These are phyloP conservation scores for Fomitopsis schrenkii DNA, from an alignment of 1,284 basidiomycete species.

Conservation along the genomic window DNA sequence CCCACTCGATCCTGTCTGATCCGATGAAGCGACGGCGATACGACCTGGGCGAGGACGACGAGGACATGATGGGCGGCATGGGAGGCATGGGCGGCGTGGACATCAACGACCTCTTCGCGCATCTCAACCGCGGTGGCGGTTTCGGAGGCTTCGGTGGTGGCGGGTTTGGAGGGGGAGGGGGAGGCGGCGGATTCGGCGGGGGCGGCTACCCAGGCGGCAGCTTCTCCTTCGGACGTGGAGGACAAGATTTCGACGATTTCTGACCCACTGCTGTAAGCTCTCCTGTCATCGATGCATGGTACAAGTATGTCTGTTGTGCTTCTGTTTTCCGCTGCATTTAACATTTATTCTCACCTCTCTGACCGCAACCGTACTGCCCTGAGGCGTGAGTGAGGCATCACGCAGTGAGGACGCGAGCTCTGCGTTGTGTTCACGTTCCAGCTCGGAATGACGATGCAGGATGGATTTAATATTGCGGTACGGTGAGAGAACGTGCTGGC, in stretches of 20 bases:
- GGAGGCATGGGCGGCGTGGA: slow-evolving; percentile 34
- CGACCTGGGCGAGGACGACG: slow-evolving; percentile 75
- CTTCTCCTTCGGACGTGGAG: background rate
- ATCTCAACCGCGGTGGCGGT: slow-evolving; percentile 25
- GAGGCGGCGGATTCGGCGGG: slow-evolving; percentile 31
- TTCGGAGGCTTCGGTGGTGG: slow-evolving; percentile 13
- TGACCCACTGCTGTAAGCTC: background rate
- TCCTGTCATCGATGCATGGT: background rate
- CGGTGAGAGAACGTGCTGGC: background rate
- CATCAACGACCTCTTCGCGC: slow-evolving; percentile 22
- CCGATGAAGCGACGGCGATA: slow-evolving; percentile 64
- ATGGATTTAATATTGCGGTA: too few species aligned
- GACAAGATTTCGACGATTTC: background rate
- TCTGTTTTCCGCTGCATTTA: background rate
- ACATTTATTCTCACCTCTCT: background rate
- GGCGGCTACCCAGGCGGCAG: background rate
- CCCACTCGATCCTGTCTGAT: slow-evolving; percentile 74
- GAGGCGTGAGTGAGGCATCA: too few species aligned
- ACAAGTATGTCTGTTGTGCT: background rate
- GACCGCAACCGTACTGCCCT: background rate
- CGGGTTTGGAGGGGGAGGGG: background rate
- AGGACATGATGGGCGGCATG: slow-evolving; percentile 20
- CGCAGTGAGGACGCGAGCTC: too few species aligned
- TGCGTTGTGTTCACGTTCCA: too few species aligned
- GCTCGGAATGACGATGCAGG: too few species aligned